Evolutionary conservation across 176 grass and related monocot genomes (phyloP).

Genomic region (Musa troglodytarum): DNA sequence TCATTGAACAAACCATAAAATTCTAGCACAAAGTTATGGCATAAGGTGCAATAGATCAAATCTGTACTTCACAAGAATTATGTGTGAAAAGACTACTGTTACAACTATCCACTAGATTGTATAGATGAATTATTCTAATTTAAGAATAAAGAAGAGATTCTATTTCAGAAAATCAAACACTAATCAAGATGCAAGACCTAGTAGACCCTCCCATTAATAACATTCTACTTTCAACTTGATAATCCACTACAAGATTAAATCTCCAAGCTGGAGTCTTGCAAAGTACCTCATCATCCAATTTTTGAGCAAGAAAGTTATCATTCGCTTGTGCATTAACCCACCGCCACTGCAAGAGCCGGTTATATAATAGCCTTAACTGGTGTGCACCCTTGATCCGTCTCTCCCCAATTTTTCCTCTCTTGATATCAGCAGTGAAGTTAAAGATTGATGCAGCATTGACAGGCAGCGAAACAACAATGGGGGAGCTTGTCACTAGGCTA

Average conservation of each 20-base stretch:
- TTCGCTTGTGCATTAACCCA: slow-evolving; percentile 12
- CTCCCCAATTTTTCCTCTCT: slow-evolving; percentile 6
- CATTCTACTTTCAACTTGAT: background rate
- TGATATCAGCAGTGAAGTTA: background rate
- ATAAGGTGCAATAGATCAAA: background rate
- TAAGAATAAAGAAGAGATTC: background rate
- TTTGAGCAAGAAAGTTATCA: background rate
- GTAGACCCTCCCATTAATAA: background rate
- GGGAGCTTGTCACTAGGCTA: background rate
- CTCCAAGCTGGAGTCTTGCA: background rate
- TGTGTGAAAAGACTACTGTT: too few relatives aligned
- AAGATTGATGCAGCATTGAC: background rate
- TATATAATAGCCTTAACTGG: slow-evolving; percentile 3
- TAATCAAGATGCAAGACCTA: background rate
- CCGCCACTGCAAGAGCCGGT: slow-evolving; percentile 8
- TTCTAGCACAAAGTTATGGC: background rate
- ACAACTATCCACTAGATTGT: background rate
- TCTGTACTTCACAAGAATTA: too few relatives aligned
- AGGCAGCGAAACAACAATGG: background rate
- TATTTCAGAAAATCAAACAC: too few relatives aligned
- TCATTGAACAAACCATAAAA: too few relatives aligned
- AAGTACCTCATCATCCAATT: background rate
- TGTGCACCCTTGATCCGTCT: slow-evolving; percentile 9
- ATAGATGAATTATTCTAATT: background rate
- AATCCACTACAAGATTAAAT: background rate